Evolutionary conservation across 257 asterid species (phyloP).

Genomic region (Solanum lycopersicoides): DNA sequence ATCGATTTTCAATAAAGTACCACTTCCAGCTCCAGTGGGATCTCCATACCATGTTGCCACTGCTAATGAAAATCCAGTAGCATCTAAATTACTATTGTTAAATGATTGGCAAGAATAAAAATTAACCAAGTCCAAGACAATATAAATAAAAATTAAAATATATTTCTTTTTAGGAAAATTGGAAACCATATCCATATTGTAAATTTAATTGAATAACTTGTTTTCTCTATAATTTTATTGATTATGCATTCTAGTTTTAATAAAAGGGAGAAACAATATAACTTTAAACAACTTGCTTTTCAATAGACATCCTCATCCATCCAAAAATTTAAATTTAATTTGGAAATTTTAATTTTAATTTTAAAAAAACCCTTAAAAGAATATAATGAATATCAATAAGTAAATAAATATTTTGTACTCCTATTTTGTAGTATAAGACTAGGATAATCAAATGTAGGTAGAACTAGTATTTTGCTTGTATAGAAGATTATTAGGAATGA

Average conservation of each 20-base stretch:
- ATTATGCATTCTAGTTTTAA: no score
- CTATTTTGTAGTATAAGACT: neutral
- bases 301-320: neutral
- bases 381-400: neutral
- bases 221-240: neutral
- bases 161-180: neutral
- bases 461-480: neutral
- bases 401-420: neutral
- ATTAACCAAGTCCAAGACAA: neutral
- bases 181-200: neutral
- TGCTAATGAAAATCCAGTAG: neutral
- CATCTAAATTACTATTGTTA: neutral
- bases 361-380: neutral
- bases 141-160: neutral
- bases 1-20: neutral
- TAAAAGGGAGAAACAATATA: neutral
- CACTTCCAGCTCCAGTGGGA: neutral
- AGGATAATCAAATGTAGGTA: neutral
- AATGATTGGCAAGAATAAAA: neutral
- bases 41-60: constrained; percentile 2
- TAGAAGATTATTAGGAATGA: neutral
- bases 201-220: neutral
- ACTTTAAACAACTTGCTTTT: neutral
- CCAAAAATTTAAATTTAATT: neutral
- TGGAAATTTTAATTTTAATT: neutral